phyloP scores from a whole-genome alignment of 225 moss, liverwort and hornwort species.

The Bryum argenteum region DNA sequence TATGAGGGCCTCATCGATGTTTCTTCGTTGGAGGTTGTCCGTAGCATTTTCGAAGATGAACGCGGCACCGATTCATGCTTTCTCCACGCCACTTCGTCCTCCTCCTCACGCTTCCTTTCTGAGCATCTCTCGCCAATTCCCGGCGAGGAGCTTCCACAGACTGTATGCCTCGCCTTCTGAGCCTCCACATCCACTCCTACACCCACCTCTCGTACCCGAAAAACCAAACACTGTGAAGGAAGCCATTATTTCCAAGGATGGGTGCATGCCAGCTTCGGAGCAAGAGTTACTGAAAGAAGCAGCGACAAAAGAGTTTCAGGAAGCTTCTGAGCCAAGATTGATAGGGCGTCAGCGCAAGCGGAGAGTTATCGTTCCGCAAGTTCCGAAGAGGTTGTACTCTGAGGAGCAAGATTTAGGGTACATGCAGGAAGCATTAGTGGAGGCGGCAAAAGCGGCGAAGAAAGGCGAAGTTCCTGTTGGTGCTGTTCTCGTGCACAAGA shows the following conservation, averaged over 20 bases:
- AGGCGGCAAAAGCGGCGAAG: constrained; percentile 71
- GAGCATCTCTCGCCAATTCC: not conserved
- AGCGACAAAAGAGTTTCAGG: constrained; percentile 20
- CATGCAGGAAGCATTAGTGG: constrained; percentile 76
- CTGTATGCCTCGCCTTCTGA: constrained; percentile 24
- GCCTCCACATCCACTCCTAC: constrained; percentile 18
- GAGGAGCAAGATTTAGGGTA: constrained; percentile 63
- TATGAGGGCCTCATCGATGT: constrained; percentile 23
- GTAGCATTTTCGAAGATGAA: constrained; percentile 27
- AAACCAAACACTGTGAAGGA: constrained; percentile 17
- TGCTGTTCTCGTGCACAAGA: constrained; percentile 77
- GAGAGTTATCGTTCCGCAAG: constrained; percentile 8
- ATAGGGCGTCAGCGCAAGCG: constrained; percentile 32
- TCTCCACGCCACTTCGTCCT: not conserved
- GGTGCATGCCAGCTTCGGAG: constrained; percentile 10
- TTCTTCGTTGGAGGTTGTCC: constrained; percentile 13
- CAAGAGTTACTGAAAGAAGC: constrained; percentile 11
- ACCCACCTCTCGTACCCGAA: constrained; percentile 13
- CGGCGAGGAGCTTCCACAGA: not conserved
- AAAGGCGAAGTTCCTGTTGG: constrained; percentile 87
- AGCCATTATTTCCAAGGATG: constrained; percentile 4
- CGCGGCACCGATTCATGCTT: constrained; percentile 10
- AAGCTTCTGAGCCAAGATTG: constrained; percentile 6
- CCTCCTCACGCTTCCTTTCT: constrained; percentile 4
- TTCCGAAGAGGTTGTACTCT: constrained; percentile 37